Evolutionary conservation across 768 basidiomycete genomes (phyloP), one percentile per base, ranked within the genome.

Genomic region (Chalciporus pseudorubinellus): DNA sequence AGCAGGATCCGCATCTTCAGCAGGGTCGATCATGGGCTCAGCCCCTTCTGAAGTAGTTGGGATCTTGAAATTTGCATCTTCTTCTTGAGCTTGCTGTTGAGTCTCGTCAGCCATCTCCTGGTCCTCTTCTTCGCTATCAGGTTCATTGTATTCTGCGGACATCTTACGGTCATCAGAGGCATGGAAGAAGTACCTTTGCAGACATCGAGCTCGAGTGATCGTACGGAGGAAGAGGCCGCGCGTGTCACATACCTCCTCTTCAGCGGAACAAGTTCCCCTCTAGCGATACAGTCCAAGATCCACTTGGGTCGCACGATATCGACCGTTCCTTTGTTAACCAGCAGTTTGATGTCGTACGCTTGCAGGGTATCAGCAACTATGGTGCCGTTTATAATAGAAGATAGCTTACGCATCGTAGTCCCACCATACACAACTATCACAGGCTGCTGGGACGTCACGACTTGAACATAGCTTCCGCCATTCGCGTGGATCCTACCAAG

Each of bases 301-400:
- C 94, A 98, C 24, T 78, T 71, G 0, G 95, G 91, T 49, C 79
- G 84, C 52, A 95, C 71, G 44, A 95, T 82, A 56, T 92, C 86
- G 49, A 83, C 73, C 1, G 75, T 73, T 4, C 77, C 85, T 59
- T 89, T 90, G 50, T 85, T 77, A 45, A 92, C 84, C 49, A 89
- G 69, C 48, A 82, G 67, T 65, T 81, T 85, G 58, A 91, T 73
- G 58, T 88, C 83, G 59, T 85, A 87, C 0, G 86, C 88, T 90
- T 48, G 18, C 1, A 16, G 24, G 34, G 3, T 24, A 6, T n/a
- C 5, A 6, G 12, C n/a, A n/a, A n/a, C n/a, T n/a, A n/a, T n/a
- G n/a, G n/a, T n/a, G n/a, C n/a, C n/a, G n/a, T n/a, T n/a, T n/a
- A n/a, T n/a, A n/a, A n/a, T n/a, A n/a, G 14, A 46, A 22, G 24